phyloP scores from a whole-genome alignment of 805 yeast species.

The Starmerella gropengiesseri region DNA sequence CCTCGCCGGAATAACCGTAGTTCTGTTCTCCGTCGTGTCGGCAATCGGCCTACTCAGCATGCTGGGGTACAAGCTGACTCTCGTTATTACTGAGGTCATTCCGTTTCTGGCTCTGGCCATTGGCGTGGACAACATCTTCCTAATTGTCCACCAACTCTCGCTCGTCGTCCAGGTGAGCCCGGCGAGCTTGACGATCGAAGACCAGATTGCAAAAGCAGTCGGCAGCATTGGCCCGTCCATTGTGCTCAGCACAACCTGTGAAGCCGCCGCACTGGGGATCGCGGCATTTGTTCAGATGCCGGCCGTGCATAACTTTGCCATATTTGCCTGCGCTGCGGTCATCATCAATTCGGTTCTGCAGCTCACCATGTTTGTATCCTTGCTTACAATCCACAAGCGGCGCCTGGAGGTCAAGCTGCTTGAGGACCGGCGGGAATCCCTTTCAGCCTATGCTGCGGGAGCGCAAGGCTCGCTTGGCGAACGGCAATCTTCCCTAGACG shows the following conservation, averaged over 20 bases:
- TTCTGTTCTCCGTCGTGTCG: conserved; percentile 65
- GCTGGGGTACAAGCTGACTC: conserved; percentile 72
- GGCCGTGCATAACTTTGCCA: conserved; percentile 87
- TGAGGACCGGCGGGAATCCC: background rate
- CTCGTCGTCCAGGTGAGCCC: conserved; percentile 40
- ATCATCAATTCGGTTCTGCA: conserved; percentile 66
- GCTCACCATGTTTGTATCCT: conserved; percentile 64
- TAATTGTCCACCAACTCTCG: conserved; percentile 70
- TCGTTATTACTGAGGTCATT: conserved; percentile 91
- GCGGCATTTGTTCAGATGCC: conserved; percentile 88
- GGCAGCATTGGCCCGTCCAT: conserved; percentile 81
- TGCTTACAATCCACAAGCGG: conserved; percentile 39
- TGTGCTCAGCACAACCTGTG: conserved; percentile 62
- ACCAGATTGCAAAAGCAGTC: conserved; percentile 53
- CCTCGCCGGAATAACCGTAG: conserved; percentile 71
- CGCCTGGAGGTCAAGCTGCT: conserved; percentile 6
- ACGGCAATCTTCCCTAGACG: too few species aligned
- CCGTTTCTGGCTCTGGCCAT: conserved; percentile 87
- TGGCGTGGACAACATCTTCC: conserved; percentile 90
- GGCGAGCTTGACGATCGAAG: conserved; percentile 38
- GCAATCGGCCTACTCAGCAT: conserved; percentile 73
- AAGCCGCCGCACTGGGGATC: conserved; percentile 64
- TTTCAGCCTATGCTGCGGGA: too few species aligned
- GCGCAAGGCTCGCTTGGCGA: too few species aligned
- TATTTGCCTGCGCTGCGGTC: conserved; percentile 81